A percentile compares a stretch with the other conserved stretches of the same genome.
Conservation (phyloP, 192 early-diverging fungal genomes). For the Backusella macrospora region DNA sequence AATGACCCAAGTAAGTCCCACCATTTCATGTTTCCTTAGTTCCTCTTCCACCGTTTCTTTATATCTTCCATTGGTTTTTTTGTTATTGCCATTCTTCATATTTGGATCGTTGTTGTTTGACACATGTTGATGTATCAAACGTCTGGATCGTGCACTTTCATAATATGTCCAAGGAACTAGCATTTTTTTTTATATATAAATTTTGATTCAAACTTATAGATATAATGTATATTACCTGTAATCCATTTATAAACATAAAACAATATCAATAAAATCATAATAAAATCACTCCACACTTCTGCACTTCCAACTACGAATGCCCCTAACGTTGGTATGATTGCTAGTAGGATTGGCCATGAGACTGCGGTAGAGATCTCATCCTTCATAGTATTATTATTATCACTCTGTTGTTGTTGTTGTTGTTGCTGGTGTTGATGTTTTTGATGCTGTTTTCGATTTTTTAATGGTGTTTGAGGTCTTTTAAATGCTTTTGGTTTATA, state of each 20-base stretch:
- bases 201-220: conserved; percentile 6
- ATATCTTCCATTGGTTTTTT: conserved; percentile 27
- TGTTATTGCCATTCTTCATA: background rate
- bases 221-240: conserved; percentile 49
- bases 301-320: conserved; percentile 60
- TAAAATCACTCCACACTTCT: conserved; percentile 63
- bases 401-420: background rate
- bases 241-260: conserved; percentile 65
- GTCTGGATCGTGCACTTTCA: conserved; percentile 54
- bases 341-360: conserved; percentile 64
- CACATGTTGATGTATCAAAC: conserved; percentile 28
- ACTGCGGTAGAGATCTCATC: conserved; percentile 27
- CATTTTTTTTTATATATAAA: no score
- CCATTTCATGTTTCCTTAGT: conserved; percentile 53
- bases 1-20: conserved; percentile 51
- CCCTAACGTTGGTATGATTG: conserved; percentile 59
- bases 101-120: background rate
- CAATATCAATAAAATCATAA: conserved; percentile 59
- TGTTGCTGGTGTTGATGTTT: background rate
- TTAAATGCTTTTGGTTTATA: conserved; percentile 15
- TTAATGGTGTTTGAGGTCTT: background rate
- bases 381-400: background rate
- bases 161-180: conserved; percentile 66
- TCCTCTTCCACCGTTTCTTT: conserved; percentile 40
- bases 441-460: background rate